A percentile compares a stretch with the other conserved stretches of the same genome.
These are phyloP conservation scores for Suillus spraguei DNA, from an alignment of 768 basidiomycete species.

Conservation along the genomic window DNA sequence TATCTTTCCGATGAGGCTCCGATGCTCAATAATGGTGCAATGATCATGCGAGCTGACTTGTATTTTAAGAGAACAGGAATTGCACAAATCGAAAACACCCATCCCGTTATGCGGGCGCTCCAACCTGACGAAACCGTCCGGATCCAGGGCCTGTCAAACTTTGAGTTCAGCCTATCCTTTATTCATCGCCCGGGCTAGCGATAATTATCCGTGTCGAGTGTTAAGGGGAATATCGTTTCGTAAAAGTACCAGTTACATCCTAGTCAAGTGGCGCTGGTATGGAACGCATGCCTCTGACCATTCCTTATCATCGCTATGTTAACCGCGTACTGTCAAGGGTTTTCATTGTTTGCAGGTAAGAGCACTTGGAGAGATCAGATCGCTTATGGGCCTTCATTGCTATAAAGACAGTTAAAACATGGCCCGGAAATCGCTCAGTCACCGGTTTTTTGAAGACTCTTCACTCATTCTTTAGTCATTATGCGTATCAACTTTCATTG, in stretches of 20 bases:
- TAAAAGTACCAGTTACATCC: not conserved
- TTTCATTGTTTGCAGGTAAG: not conserved
- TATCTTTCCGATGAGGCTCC: not conserved
- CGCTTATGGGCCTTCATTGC: not conserved
- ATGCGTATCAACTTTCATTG: not conserved
- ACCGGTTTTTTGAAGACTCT: not conserved
- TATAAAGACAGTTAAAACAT: not conserved
- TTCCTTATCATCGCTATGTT: not conserved
- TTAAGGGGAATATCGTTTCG: not conserved
- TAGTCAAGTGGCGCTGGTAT: not conserved
- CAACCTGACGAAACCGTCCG: not conserved
- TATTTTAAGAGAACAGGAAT: not conserved
- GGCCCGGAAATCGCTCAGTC: not conserved
- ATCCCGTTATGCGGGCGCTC: not conserved
- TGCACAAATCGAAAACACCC: not conserved
- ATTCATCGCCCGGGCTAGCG: not conserved
- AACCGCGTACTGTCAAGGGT: not conserved
- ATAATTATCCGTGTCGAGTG: not conserved
- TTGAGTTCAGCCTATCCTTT: constrained; percentile 1
- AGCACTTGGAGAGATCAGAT: not conserved
- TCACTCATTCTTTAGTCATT: not conserved
- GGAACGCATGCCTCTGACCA: not conserved
- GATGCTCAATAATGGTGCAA: not conserved
- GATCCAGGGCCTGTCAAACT: not conserved
- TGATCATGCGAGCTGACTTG: not conserved